A percentile compares a stretch with the other conserved stretches of the same genome.
These are phyloP conservation scores for Sarocladium kiliense DNA, from an alignment of 2,329 filamentous ascomycete species.

Conservation along the genomic window DNA sequence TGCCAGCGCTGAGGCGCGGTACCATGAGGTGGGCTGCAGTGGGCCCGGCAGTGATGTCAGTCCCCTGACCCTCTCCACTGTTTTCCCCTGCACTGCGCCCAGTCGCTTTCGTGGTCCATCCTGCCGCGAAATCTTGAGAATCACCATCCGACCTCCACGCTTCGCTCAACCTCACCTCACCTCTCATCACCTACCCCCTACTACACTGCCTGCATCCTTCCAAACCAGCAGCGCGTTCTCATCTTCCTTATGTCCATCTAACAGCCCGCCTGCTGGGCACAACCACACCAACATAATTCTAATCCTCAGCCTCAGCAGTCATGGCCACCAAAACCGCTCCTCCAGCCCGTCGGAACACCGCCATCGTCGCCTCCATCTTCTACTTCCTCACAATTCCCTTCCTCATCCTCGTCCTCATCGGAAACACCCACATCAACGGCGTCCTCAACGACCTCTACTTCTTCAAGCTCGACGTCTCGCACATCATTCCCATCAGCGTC, in stretches of 20 bases:
- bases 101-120: background rate
- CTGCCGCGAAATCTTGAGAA: background rate
- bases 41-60: conserved; percentile 8
- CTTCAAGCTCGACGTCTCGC: conserved; percentile 74
- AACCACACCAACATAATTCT: background rate
- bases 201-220: background rate
- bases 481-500: conserved; percentile 70
- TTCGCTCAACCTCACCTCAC: conserved; percentile 7
- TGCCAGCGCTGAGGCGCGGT: too few relatives aligned
- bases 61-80: background rate
- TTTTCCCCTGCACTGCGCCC: too few relatives aligned
- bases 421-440: conserved; percentile 59
- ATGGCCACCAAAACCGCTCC: conserved; percentile 21
- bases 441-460: conserved; percentile 73
- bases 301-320: conserved; percentile 5
- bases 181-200: background rate
- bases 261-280: background rate
- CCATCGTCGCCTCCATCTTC: conserved; percentile 59
- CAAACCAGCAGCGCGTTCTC: background rate
- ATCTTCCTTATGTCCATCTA: background rate
- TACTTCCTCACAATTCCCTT: conserved; percentile 75
- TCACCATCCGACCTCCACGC: background rate
- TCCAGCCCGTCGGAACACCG: conserved; percentile 48
- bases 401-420: conserved; percentile 72
- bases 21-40: background rate